phyloP scores from a whole-genome alignment of 129 eudicot genomes.

The Smallanthus sonchifolius region DNA sequence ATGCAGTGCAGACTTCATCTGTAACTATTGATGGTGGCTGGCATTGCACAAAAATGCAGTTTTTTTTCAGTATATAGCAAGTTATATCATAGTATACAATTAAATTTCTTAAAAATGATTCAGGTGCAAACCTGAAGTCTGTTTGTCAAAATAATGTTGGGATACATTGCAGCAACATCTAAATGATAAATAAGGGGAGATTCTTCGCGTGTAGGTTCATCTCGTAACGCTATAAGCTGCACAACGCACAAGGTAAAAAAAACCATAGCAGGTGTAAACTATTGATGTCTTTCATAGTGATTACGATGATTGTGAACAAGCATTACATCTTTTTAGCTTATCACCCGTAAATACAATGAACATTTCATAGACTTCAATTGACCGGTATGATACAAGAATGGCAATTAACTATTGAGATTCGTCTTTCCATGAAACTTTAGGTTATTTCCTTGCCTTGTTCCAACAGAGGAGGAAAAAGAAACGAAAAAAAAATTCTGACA shows the following conservation, averaged over 20 bases:
- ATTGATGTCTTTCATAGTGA: background rate
- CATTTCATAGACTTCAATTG: background rate
- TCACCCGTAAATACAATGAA: background rate
- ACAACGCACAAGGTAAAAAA: background rate
- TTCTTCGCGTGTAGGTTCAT: slow-evolving; percentile 86
- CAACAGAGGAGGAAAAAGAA: background rate
- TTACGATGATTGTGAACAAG: background rate
- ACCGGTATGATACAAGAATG: background rate
- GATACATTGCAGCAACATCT: slow-evolving; percentile 99
- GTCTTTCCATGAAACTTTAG: background rate
- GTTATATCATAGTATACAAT: background rate
- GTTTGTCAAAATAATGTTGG: slow-evolving; percentile 93
- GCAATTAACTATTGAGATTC: background rate
- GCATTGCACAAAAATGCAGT: slow-evolving; percentile 20
- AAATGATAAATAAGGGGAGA: slow-evolving; percentile 95
- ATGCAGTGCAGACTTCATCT: slow-evolving; percentile 98
- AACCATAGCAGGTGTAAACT: background rate
- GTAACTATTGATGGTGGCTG: slow-evolving; percentile 98
- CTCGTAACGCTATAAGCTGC: slow-evolving; percentile 74
- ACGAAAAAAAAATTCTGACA: background rate
- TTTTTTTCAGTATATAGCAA: slow-evolving; percentile 10
- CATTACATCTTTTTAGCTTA: background rate
- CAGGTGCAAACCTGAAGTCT: slow-evolving; percentile 83
- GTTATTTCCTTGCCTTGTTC: background rate
- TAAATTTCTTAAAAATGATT: background rate